Evolutionary conservation across 1,139 yeast species (phyloP), one percentile per base, ranked within the genome.

Genomic region (Blastobotrys buckinghamii): DNA sequence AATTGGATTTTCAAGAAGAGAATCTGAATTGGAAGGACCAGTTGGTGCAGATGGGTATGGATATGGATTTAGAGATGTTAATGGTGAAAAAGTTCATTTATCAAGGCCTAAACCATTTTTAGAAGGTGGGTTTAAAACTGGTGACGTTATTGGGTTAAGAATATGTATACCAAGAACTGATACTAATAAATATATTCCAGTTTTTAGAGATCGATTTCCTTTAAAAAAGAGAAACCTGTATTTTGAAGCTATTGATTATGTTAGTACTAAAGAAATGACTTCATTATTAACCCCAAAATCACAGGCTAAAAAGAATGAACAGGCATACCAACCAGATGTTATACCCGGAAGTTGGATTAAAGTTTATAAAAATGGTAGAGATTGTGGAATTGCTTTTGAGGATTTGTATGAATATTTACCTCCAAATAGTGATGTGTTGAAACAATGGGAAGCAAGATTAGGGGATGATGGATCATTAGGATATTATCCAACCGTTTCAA

Each of bases 21-120:
- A 92, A 61, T 95, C 96, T 1, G 79, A 89, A 48, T 68, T 90
- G 44, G 97, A 92, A 57, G 96, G 96, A 0, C 98, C 99, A 0
- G 92, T 90, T 9, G 99, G 99, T 4, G 87, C 79, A 61, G 97
- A 92, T 65, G 94, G 90, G 0, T 92, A 89, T 67, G 92, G 97
- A 0, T 92, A 94, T 64, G 97, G 96, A 0, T 62, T 92, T 10
- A 72, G 97, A 52, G 97, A 90, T 66, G 75, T 77, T 33, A 75
- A 75, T n/a, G 95, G 97, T 1, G 85, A 86, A 54, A 78, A 78
- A 37, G 75, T 92, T 41, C 95, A 92, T 53, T 66, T 84, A 40
- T 82, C 92, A 54, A 73, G 94, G 44, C 88, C 90, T 0, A 66
- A 69, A 41, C 73, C 72, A 20, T 77, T 79, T 57, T 71, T 78